Evolutionary conservation across 2,329 filamentous ascomycete genomes (phyloP).

Genomic region (Tolypocladium endophyticum): DNA sequence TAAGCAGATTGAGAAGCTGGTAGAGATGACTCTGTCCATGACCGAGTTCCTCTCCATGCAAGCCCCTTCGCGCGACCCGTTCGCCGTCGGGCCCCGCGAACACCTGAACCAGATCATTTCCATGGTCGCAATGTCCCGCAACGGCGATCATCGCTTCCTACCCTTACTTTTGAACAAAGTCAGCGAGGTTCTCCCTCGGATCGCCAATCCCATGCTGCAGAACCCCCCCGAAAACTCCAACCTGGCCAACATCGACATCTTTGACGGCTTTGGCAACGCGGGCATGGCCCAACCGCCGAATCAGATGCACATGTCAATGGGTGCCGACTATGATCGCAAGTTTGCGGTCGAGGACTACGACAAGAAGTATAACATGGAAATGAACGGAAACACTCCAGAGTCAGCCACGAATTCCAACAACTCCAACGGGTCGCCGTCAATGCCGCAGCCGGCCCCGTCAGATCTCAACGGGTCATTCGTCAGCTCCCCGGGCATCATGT

Average conservation of each 20-base stretch:
- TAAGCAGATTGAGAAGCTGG: conserved; percentile 62
- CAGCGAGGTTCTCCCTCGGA: conserved; percentile 55
- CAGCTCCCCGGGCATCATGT: conserved; percentile 43
- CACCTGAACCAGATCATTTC: conserved; percentile 61
- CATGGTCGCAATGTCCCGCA: conserved; percentile 60
- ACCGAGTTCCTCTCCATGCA: conserved; percentile 62
- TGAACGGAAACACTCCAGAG: conserved; percentile 23
- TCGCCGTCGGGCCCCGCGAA: conserved; percentile 58
- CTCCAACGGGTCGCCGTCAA: conserved; percentile 17
- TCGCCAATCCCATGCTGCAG: conserved; percentile 50
- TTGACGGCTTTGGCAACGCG: conserved; percentile 54
- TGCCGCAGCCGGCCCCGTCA: conserved; percentile 12
- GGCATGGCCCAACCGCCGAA: conserved; percentile 45
- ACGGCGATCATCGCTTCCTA: conserved; percentile 65
- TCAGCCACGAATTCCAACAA: conserved; percentile 19
- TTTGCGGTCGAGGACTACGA: conserved; percentile 32
- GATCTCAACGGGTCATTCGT: conserved; percentile 40
- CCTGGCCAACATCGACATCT: conserved; percentile 49
- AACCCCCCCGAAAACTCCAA: conserved; percentile 44
- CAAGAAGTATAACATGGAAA: conserved; percentile 24
- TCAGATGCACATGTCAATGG: conserved; percentile 31
- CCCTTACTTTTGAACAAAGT: conserved; percentile 70
- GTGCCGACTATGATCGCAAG: conserved; percentile 37
- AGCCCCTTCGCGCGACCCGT: conserved; percentile 48
- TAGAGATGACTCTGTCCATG: conserved; percentile 65